Evolutionary conservation across 2,329 filamentous ascomycete species (phyloP).

Genomic region (Fusarium denticulatum): DNA sequence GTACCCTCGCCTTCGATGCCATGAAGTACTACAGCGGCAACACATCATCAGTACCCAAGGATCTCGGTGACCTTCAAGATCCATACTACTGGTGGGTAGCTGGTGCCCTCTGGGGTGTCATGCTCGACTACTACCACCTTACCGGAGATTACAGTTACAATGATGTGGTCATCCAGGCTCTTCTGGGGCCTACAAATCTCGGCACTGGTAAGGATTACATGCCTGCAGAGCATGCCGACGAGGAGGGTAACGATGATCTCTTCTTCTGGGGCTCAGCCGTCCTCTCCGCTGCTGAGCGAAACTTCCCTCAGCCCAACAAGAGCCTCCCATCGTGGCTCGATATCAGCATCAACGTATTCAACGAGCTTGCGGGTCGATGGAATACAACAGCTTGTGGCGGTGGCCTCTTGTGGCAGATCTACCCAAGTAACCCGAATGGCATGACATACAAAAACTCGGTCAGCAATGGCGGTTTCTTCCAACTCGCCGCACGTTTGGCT

Average conservation of each 20-base stretch:
- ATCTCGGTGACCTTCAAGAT: constrained; percentile 69
- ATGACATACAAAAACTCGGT: constrained; percentile 86
- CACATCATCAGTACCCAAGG: constrained; percentile 60
- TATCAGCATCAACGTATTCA: constrained; percentile 76
- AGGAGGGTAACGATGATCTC: constrained; percentile 79
- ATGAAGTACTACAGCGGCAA: constrained; percentile 74
- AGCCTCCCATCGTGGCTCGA: constrained; percentile 71
- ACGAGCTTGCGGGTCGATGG: constrained; percentile 76
- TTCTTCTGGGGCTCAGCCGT: constrained; percentile 77
- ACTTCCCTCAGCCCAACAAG: constrained; percentile 70
- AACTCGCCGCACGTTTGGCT: constrained; percentile 79
- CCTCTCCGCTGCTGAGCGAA: constrained; percentile 74
- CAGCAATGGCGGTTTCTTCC: constrained; percentile 85
- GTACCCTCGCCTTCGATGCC: constrained; percentile 67
- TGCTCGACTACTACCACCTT: constrained; percentile 76
- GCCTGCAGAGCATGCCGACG: constrained; percentile 62
- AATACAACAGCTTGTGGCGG: constrained; percentile 73
- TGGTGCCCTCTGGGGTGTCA: constrained; percentile 72
- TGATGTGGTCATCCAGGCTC: constrained; percentile 65
- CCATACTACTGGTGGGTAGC: constrained; percentile 78
- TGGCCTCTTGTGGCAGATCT: constrained; percentile 86
- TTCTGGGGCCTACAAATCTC: constrained; percentile 64
- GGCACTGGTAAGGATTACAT: constrained; percentile 70
- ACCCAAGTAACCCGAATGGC: constrained; percentile 74
- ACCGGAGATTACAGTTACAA: constrained; percentile 72